A percentile compares a stretch with the other conserved stretches of the same genome.
These are phyloP conservation scores for Fragaria iinumae DNA, from an alignment of 306 rosid genomes.

Conservation along the genomic window DNA sequence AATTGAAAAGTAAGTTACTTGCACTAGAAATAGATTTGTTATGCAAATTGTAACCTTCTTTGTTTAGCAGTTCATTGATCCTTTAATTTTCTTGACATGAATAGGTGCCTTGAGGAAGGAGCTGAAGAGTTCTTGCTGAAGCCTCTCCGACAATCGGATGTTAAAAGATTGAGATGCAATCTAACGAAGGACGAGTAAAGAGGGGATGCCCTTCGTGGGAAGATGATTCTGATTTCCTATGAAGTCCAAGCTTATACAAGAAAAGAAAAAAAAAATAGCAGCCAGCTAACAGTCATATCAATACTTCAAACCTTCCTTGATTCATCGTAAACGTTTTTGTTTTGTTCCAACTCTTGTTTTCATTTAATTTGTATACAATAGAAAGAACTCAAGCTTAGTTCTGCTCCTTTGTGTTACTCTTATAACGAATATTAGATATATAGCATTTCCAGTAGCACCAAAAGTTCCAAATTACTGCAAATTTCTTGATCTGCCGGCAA, in stretches of 20 bases:
- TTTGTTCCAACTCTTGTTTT: not conserved
- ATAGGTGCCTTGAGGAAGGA: conserved; percentile 38
- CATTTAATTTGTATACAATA: not conserved
- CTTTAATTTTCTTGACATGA: not conserved
- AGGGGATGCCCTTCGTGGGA: conserved; percentile 18
- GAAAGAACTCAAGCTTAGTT: not conserved
- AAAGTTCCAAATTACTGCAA: not conserved
- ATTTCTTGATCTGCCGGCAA: not conserved
- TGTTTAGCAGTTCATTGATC: not conserved
- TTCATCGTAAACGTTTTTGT: not conserved
- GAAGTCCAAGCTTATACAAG: not conserved
- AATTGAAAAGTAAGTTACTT: conserved; percentile 22
- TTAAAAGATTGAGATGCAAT: conserved; percentile 18
- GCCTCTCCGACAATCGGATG: conserved; percentile 33
- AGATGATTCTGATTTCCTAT: conserved; percentile 6
- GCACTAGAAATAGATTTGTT: not conserved
- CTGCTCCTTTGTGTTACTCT: not conserved
- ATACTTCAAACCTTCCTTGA: not conserved
- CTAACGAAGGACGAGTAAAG: conserved; percentile 10
- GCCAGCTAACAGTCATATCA: not conserved
- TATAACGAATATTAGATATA: not conserved
- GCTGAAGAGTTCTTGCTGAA: conserved; percentile 34
- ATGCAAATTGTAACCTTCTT: not conserved
- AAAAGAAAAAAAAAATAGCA: not conserved
- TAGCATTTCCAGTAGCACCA: not conserved